A percentile compares a stretch with the other conserved stretches of the same genome.
Conservation (phyloP, 2,329 filamentous ascomycete genomes). For the Neocatenulostroma microsporum region DNA sequence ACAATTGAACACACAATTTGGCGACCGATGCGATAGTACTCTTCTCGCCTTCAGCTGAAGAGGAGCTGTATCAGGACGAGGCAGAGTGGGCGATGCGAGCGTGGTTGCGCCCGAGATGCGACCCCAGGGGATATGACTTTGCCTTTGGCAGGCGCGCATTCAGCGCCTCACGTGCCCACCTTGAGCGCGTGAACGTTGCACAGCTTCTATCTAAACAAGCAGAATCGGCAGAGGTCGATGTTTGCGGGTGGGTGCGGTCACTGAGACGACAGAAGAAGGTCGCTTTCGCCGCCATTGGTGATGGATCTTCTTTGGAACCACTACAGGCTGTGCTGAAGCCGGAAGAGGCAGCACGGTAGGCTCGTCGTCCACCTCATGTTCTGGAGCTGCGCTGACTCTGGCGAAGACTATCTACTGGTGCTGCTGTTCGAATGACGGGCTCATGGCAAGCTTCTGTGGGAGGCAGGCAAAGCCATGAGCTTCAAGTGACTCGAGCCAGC, state of each 20-base stretch:
- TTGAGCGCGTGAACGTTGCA: constrained; percentile 16
- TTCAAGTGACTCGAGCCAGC: constrained; percentile 62
- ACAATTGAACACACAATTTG: no score
- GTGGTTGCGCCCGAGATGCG: constrained; percentile 3
- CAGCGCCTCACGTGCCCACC: constrained; percentile 11
- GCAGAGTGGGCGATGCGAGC: constrained; percentile 7
- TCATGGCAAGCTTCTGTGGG: constrained; percentile 64
- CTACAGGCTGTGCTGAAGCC: constrained; percentile 75
- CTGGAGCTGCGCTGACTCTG: constrained; percentile 2
- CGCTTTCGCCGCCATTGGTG: constrained; percentile 75
- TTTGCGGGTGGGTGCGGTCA: constrained; percentile 76
- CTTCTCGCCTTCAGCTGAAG: no score
- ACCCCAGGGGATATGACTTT: constrained; percentile 6
- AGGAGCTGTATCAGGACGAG: no score
- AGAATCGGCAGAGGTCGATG: constrained; percentile 25
- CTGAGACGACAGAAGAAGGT: constrained; percentile 78
- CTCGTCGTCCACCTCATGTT: constrained; percentile 13
- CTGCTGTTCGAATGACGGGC: constrained; percentile 70
- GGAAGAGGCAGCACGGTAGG: constrained; percentile 64
- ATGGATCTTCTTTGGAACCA: constrained; percentile 72
- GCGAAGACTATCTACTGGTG: constrained; percentile 67
- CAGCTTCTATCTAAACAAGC: constrained; percentile 18
- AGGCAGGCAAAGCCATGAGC: constrained; percentile 66
- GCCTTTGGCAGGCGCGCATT: constrained; percentile 7
- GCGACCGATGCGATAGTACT: no score